These are phyloP conservation scores for Epichloe baconii DNA, from an alignment of 2,329 filamentous ascomycete species.

Conservation along the genomic window DNA sequence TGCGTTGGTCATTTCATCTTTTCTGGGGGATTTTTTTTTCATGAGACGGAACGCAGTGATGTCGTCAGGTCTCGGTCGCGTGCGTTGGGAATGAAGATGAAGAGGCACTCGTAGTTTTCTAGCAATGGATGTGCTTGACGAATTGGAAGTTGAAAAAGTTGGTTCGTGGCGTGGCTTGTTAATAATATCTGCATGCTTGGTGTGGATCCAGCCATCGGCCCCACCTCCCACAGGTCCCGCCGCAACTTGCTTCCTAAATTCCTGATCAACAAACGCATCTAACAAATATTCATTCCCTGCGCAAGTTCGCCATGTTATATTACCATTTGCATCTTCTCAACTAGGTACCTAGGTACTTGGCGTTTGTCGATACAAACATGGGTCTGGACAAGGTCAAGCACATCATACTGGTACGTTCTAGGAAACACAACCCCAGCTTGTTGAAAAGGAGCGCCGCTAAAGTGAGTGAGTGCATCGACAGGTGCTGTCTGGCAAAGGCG, in stretches of 20 bases:
- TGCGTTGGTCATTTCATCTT: background rate
- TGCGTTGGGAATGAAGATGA: no score
- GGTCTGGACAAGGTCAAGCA: constrained; percentile 51
- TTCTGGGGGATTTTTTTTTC: background rate
- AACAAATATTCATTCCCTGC: background rate
- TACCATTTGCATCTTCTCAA: background rate
- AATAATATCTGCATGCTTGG: no score
- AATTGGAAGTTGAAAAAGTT: no score
- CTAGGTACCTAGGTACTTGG: no score
- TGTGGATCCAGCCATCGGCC: background rate
- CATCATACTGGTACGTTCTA: constrained; percentile 51
- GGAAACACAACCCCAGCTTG: background rate
- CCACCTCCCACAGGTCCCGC: background rate
- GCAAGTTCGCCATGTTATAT: background rate
- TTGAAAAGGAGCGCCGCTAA: background rate
- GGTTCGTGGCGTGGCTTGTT: no score
- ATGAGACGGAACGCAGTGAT: no score
- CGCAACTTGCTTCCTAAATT: background rate
- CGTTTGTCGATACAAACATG: constrained; percentile 12
- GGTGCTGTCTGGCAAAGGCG: constrained; percentile 91
- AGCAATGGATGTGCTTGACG: no score
- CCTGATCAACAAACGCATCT: background rate
- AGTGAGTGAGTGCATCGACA: constrained; percentile 12
- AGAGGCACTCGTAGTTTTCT: no score
- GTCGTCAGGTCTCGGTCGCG: no score